A percentile compares a stretch with the other conserved stretches of the same genome.
These are phyloP conservation scores for Microascus cirrosus DNA, from an alignment of 2,329 filamentous ascomycete species.

Conservation along the genomic window DNA sequence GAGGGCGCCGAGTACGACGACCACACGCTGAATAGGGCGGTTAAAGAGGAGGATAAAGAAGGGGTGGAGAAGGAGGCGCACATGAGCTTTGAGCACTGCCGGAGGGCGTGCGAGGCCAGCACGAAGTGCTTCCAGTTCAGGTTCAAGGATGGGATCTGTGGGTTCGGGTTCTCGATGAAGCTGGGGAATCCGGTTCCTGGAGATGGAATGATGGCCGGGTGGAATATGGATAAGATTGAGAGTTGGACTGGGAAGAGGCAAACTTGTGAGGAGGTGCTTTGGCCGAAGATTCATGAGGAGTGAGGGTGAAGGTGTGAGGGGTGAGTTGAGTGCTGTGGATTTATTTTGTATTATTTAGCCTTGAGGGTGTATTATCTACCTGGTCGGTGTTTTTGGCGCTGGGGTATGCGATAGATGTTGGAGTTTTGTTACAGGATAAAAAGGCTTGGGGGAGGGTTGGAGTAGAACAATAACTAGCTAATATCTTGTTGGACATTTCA, in stretches of 20 bases:
- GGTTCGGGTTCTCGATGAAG: slow-evolving; percentile 20
- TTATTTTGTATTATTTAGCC: no score
- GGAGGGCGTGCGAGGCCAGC: slow-evolving; percentile 27
- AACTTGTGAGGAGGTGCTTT: slow-evolving; percentile 15
- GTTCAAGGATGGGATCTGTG: slow-evolving; percentile 26
- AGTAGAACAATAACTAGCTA: no score
- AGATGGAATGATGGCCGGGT: slow-evolving; percentile 25
- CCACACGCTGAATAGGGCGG: slow-evolving; percentile 18
- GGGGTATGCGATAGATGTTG: no score
- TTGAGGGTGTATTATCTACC: no score
- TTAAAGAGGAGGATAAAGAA: slow-evolving; percentile 18
- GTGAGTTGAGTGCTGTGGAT: no score
- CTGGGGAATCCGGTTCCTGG: slow-evolving; percentile 22
- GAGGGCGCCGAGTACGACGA: slow-evolving; percentile 16
- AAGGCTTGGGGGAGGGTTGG: no score
- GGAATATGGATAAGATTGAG: slow-evolving; percentile 27
- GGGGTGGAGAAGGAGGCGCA: slow-evolving; percentile 28
- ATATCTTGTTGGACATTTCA: no score
- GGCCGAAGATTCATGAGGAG: background rate
- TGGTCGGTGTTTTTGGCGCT: no score
- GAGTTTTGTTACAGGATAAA: no score
- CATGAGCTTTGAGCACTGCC: slow-evolving; percentile 28
- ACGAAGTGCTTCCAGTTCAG: slow-evolving; percentile 28
- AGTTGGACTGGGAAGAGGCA: slow-evolving; percentile 25
- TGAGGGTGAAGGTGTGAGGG: no score